Base-by-base conservation (phyloP, 192 early-diverging fungal species). In the Umbelopsis ramanniana region DNA sequence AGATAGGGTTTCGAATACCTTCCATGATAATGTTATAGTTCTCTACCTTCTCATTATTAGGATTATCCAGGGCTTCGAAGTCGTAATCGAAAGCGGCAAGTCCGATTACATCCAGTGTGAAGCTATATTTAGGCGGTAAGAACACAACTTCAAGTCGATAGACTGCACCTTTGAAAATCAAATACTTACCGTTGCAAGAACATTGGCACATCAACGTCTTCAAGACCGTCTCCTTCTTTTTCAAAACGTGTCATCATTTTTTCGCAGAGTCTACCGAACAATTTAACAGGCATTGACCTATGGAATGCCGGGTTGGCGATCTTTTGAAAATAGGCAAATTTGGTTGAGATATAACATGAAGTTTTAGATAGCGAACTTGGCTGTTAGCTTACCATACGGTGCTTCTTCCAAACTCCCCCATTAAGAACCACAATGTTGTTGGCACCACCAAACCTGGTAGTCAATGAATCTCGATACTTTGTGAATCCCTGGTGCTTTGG, bases 21-120 rank as follows among this genome's bases (percentile, higher is more conserved):
- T 26, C 15, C 11, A 55, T 66, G 5, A 73, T 37, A 10, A 29
- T 17, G 24, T 70, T 67, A 53, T 73, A 71, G 21, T 48, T 52
- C 15, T 66, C 21, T 4, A 63, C 52, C 21, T 37, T 74, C 50
- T 73, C 26, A 21, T 29, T 71, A 12, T 74, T 29, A 22, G 52
- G 19, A n/a, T 78, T 46, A 2, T 66, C 29, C 4, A 73, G 40
- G 3, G 77, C 53, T 37, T 71, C 17, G 33, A 78, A 78, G 17
- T 78, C 60, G 24, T 74, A 78, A 15, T 69, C 77, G 53, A 79
- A 79, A 8, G 68, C 77, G 23, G 73, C 69, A 46, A 40, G 57
- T 46, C 77, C 77, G 15, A 79, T 74, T 17, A 71, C 69, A 55
- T 79, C 77, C 24, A 79, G 45, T 11, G 77, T 79, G 2, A 73